Evolutionary conservation across 108 stramenopile genomes (phyloP).

Genomic region (Cyclotella kingstonii): DNA sequence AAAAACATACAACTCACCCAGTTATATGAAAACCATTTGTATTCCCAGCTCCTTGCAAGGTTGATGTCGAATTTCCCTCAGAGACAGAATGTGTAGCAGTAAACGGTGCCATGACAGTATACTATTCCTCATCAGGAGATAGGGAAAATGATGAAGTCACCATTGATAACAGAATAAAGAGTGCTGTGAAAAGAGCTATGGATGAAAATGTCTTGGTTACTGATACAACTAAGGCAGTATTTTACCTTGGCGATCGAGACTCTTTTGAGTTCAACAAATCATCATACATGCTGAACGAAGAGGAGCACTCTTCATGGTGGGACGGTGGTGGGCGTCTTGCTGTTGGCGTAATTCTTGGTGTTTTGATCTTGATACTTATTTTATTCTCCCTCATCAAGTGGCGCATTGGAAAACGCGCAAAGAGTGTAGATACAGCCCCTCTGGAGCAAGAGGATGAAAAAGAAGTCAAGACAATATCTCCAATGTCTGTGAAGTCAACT

Average conservation of each 20-base stretch:
- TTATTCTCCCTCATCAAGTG: too few relatives aligned
- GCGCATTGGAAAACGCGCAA: too few relatives aligned
- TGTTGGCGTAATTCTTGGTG: background rate
- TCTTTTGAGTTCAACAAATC: background rate
- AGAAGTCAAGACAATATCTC: too few relatives aligned
- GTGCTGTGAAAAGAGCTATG: constrained; percentile 15
- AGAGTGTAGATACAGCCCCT: too few relatives aligned
- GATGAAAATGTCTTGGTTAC: constrained; percentile 17
- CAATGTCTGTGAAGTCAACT: too few relatives aligned
- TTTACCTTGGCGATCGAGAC: constrained; percentile 28
- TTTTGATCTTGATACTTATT: background rate
- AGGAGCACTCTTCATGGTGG: background rate
- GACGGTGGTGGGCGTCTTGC: background rate
- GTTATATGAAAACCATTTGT: background rate
- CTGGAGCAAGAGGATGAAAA: too few relatives aligned
- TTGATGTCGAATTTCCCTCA: constrained; percentile 9
- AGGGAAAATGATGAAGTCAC: constrained; percentile 9
- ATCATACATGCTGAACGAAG: background rate
- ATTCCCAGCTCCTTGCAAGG: constrained; percentile 2
- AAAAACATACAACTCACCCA: background rate
- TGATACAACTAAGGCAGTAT: constrained; percentile 13
- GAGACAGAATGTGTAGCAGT: constrained; percentile 23
- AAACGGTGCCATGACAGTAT: constrained; percentile 17
- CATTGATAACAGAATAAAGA: constrained; percentile 8
- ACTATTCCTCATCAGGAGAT: constrained; percentile 19